These are phyloP conservation scores for Borealophlyctis nickersoniae DNA, from an alignment of 192 early-diverging fungal genomes.

Conservation along the genomic window DNA sequence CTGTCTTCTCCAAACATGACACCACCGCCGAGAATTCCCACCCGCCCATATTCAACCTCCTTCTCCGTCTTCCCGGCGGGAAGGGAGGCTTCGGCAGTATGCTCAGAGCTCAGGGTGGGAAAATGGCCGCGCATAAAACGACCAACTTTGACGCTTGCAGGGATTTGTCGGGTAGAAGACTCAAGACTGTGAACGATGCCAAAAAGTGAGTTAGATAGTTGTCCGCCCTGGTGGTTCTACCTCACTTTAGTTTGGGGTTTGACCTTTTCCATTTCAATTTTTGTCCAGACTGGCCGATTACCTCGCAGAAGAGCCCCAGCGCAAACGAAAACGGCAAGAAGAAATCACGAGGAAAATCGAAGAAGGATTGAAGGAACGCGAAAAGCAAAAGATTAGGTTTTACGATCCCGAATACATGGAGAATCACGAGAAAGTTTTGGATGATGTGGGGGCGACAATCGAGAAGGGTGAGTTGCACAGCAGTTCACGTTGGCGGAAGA, in stretches of 20 bases:
- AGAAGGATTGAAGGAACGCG: slow-evolving; percentile 64
- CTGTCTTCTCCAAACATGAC: slow-evolving; percentile 26
- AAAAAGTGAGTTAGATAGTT: slow-evolving; percentile 59
- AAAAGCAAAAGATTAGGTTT: slow-evolving; percentile 70
- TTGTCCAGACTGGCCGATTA: slow-evolving; percentile 60
- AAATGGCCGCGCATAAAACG: slow-evolving; percentile 82
- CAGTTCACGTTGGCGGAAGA: background rate
- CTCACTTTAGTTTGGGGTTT: slow-evolving; percentile 10
- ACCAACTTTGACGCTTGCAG: slow-evolving; percentile 92
- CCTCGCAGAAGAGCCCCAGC: slow-evolving; percentile 63
- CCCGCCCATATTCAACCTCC: slow-evolving; percentile 43
- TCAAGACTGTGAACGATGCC: slow-evolving; percentile 87
- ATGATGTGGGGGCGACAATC: slow-evolving; percentile 35
- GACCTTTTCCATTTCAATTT: slow-evolving; percentile 21
- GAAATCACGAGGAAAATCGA: slow-evolving; percentile 74
- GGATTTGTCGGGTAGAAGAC: slow-evolving; percentile 83
- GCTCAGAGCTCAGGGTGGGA: slow-evolving; percentile 87
- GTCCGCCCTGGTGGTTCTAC: background rate
- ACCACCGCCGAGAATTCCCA: background rate
- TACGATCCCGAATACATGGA: slow-evolving; percentile 76
- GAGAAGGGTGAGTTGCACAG: slow-evolving; percentile 20
- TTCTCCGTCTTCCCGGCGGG: slow-evolving; percentile 67
- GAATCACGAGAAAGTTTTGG: slow-evolving; percentile 39
- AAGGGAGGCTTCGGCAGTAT: slow-evolving; percentile 97
- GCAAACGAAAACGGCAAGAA: slow-evolving; percentile 61